Conservation (phyloP, 208 protist species). For the Trypanosoma melophagium region DNA sequence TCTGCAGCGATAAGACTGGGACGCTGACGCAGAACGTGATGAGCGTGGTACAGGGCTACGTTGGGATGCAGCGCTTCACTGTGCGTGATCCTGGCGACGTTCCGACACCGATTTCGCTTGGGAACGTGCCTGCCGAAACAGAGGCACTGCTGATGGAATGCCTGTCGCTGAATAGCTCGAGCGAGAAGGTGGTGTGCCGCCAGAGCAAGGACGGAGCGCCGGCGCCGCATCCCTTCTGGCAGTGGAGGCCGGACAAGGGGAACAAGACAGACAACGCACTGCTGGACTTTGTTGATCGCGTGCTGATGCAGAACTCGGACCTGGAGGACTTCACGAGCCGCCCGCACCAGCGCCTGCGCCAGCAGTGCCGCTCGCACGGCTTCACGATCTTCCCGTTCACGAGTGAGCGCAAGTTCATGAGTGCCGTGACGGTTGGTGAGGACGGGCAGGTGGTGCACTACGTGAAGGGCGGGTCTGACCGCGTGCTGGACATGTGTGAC, state of each 20-base stretch:
- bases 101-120: slow-evolving; percentile 35
- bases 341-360: slow-evolving; percentile 60
- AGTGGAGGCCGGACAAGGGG: slow-evolving; percentile 69
- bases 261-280: slow-evolving; percentile 90
- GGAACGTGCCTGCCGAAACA: slow-evolving; percentile 11
- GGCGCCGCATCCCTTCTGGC: slow-evolving; percentile 42
- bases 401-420: slow-evolving; percentile 90
- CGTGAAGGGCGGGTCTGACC: slow-evolving; percentile 93
- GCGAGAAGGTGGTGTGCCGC: slow-evolving; percentile 58
- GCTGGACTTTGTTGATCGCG: slow-evolving; percentile 76
- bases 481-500: slow-evolving; percentile 77
- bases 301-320: slow-evolving; percentile 30
- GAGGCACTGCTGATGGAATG: slow-evolving; percentile 38
- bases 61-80: slow-evolving; percentile 55
- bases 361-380: slow-evolving; percentile 34
- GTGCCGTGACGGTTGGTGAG: slow-evolving; percentile 45
- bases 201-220: slow-evolving; percentile 39
- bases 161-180: slow-evolving; percentile 77
- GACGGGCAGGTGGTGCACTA: slow-evolving; percentile 61
- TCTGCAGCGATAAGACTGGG: slow-evolving; percentile 99
- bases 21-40: slow-evolving; percentile 98
- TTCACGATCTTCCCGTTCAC: slow-evolving; percentile 84
- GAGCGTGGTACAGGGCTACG: slow-evolving; percentile 92
- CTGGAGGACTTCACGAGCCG: slow-evolving; percentile 31
- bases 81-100: slow-evolving; percentile 61